Conservation (phyloP, 306 rosid genomes). For the Inga oerstediana region DNA sequence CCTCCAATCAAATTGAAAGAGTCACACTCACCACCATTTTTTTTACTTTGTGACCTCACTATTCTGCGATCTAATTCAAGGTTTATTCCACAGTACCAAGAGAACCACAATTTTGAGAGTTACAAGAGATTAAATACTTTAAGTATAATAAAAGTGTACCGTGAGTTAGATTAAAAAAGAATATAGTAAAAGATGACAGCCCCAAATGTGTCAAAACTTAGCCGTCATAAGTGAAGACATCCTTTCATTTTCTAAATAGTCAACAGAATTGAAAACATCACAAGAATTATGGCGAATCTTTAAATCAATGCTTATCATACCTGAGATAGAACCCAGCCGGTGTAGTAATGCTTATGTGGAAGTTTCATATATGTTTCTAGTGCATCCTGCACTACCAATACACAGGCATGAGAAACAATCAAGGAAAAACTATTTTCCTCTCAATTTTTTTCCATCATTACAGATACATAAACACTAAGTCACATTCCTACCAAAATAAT, state of each 20-base stretch:
- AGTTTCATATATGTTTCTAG: slow-evolving; percentile 81
- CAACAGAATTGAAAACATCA: slow-evolving; percentile 16
- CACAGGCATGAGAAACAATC: slow-evolving; percentile 35
- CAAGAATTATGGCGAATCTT: not conserved
- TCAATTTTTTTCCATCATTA: slow-evolving; percentile 17
- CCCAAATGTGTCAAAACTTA: not conserved
- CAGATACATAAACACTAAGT: slow-evolving; percentile 18
- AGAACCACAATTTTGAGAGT: not conserved
- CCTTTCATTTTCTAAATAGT: slow-evolving; percentile 19
- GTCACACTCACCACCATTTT: not conserved
- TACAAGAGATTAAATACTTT: not conserved
- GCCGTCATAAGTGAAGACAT: slow-evolving; percentile 18
- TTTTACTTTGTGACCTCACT: not conserved
- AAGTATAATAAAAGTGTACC: not conserved
- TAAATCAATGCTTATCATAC: slow-evolving; percentile 40
- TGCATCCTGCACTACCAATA: slow-evolving; percentile 74
- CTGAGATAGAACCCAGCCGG: slow-evolving; percentile 99
- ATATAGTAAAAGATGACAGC: not conserved
- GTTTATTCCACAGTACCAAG: not conserved
- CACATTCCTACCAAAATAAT: slow-evolving; percentile 22
- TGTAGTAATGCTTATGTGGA: slow-evolving; percentile 87
- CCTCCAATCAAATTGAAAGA: not conserved
- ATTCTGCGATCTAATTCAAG: not conserved
- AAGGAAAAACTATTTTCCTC: slow-evolving; percentile 28
- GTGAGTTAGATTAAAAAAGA: not conserved